Percentiles rank a stretch among this genome's conserved stretches.
Evolutionary conservation across 169 alveolate genomes (phyloP).

Genomic region (Babesia caballi): DNA sequence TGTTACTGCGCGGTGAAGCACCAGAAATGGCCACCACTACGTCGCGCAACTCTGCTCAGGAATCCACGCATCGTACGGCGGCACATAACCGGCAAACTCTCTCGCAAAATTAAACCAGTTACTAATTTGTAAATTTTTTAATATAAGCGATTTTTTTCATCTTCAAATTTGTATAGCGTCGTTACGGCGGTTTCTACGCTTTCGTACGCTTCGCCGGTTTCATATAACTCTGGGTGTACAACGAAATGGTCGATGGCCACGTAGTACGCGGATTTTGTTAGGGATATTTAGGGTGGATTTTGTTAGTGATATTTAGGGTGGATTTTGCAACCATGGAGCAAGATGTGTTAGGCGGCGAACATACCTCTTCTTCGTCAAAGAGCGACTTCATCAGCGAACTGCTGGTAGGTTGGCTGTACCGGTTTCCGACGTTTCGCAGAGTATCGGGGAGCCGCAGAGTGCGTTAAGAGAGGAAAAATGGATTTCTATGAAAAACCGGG

Average conservation of each 20-base stretch:
- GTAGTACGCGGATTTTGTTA: background rate
- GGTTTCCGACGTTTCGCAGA: background rate
- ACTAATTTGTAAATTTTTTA: too few species aligned
- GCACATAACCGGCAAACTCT: too few species aligned
- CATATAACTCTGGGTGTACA: background rate
- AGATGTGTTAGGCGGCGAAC: background rate
- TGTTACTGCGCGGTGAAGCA: too few species aligned
- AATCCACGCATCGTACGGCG: too few species aligned
- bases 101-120: too few species aligned
- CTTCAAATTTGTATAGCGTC: too few species aligned
- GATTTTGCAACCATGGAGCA: conserved; percentile 15
- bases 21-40: too few species aligned
- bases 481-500: conserved; percentile 56
- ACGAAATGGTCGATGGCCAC: background rate
- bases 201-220: too few species aligned
- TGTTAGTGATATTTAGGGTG: background rate
- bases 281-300: background rate
- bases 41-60: too few species aligned
- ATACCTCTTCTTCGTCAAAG: conserved; percentile 25
- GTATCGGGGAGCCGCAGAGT: conserved; percentile 61
- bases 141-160: too few species aligned
- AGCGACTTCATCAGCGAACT: conserved; percentile 46
- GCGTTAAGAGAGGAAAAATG: conserved; percentile 54
- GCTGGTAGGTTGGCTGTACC: conserved; percentile 12
- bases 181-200: too few species aligned